Evolutionary conservation across 2,329 filamentous ascomycete species (phyloP), one percentile per base, ranked within the genome.

Genomic region (Ophiobolus disseminans): DNA sequence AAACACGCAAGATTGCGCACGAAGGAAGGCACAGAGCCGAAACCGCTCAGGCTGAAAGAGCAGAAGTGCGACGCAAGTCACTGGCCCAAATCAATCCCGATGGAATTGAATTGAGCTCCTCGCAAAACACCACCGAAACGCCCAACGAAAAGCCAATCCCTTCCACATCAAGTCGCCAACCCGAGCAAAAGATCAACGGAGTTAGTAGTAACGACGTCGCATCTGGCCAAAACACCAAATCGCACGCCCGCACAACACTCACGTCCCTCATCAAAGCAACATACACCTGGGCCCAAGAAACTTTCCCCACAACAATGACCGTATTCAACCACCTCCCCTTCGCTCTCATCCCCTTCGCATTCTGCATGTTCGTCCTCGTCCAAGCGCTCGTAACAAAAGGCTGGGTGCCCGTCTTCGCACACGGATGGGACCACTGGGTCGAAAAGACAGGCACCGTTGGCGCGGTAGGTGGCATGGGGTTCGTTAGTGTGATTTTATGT

Each of bases 361-460:
- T 91, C 46, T 78, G 81, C 52, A 90, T 90, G 87, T 90, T 90
- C 53, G 79, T 90, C 8, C 79, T 91, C 0, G 87, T 90, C 0
- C 87, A 91, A 63, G 86, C 81, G 0, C 72, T 91, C 1, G 87
- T 88, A 0, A 89, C 85, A 0, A 90, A 88, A 55, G 87, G 88
- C 9, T 90, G 88, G 88, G 84, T 90, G 0, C 80, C 82, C 0
- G 85, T 90, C 0, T 90, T 90, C 58, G 87, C 87, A 0, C 78
- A 88, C 40, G 87, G 87, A 1, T 90, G 87, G 87, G 82, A 88
- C 48, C 83, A 87, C 40, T 90, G 87, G 87, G 86, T 89, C 0
- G 73, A 78, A 8, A 86, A 81, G 64, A 90, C 87, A 0, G 87
- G 87, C 0, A 87, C 85, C 0, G 74, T 90, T 0, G 87, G 87